These are phyloP conservation scores for Priceomyces fermenticarens DNA, from an alignment of 805 yeast genomes.

Conservation along the genomic window DNA sequence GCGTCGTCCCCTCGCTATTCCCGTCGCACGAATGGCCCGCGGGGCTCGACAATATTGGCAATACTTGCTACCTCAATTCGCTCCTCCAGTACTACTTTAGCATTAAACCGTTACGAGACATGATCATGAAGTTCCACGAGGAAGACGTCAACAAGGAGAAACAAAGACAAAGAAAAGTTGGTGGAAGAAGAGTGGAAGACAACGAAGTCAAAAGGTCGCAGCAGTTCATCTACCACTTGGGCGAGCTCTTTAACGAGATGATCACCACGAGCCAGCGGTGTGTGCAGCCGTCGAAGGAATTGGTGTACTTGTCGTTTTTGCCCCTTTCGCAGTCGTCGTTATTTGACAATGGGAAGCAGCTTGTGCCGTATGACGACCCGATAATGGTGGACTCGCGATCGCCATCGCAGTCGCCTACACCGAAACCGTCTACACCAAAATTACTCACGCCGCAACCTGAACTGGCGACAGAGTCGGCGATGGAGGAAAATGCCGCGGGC, in stretches of 20 bases:
- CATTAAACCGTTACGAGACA: slow-evolving; percentile 73
- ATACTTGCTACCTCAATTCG: slow-evolving; percentile 92
- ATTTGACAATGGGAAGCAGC: too few relatives aligned
- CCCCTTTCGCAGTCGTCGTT: slow-evolving; percentile 67
- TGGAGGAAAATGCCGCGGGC: too few relatives aligned
- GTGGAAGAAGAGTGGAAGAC: slow-evolving; percentile 80
- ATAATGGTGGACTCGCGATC: slow-evolving; percentile 5
- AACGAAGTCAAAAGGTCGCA: slow-evolving; percentile 77
- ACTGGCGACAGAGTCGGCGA: too few relatives aligned
- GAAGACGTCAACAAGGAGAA: slow-evolving; percentile 18
- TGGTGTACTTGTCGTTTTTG: slow-evolving; percentile 84
- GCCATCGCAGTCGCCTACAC: slow-evolving; percentile 4
- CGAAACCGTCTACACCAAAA: too few relatives aligned
- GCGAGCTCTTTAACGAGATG: slow-evolving; percentile 67
- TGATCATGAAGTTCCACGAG: slow-evolving; percentile 55
- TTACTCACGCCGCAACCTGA: too few relatives aligned
- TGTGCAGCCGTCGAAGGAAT: slow-evolving; percentile 76
- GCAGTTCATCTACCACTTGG: slow-evolving; percentile 73
- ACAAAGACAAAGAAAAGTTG: slow-evolving; percentile 62
- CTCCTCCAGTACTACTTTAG: slow-evolving; percentile 87
- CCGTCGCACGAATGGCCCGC: slow-evolving; percentile 79
- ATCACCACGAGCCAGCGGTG: slow-evolving; percentile 58
- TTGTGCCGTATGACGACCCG: slow-evolving; percentile 11
- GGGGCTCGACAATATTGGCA: slow-evolving; percentile 92
- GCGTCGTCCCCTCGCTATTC: slow-evolving; percentile 51